Percentiles rank a stretch among this genome's conserved stretches.
These are phyloP conservation scores for Cladorrhinum sp. DNA, from an alignment of 2,329 filamentous ascomycete genomes.

Conservation along the genomic window DNA sequence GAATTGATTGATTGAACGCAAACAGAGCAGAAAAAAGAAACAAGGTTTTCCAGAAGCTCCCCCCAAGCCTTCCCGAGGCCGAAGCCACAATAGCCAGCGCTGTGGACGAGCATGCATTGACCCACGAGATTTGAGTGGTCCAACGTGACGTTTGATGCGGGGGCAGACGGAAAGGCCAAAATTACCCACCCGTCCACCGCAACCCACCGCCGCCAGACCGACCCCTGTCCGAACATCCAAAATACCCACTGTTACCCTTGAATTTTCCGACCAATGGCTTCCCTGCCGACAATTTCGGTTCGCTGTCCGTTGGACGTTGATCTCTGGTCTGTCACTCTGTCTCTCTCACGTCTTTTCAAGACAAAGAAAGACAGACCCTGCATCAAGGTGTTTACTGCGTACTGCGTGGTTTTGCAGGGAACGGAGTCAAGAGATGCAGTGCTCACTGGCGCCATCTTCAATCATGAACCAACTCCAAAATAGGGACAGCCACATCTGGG, in stretches of 20 bases:
- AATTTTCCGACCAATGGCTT: conserved; percentile 18
- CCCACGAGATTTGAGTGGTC: not conserved
- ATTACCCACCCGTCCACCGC: not conserved
- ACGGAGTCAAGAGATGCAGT: not conserved
- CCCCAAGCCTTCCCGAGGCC: not conserved
- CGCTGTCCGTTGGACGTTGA: not conserved
- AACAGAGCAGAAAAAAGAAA: not conserved
- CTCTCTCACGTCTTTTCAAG: too few species aligned
- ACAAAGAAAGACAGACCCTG: too few species aligned
- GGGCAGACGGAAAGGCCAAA: conserved; percentile 6
- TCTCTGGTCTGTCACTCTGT: not conserved
- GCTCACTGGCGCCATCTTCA: not conserved
- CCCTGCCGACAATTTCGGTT: conserved; percentile 28
- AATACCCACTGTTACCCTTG: conserved; percentile 2
- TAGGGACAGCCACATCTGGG: not conserved
- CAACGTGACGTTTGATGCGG: not conserved
- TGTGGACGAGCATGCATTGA: not conserved
- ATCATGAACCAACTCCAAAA: not conserved
- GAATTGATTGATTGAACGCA: too few species aligned
- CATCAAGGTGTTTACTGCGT: too few species aligned
- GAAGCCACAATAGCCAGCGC: not conserved
- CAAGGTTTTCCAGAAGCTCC: not conserved
- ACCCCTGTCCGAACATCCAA: not conserved
- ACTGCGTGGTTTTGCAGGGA: too few species aligned
- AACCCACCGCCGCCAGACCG: not conserved